These are phyloP conservation scores for Talaromyces trachyspermus DNA, from an alignment of 495 filamentous ascomycete species.

Conservation along the genomic window DNA sequence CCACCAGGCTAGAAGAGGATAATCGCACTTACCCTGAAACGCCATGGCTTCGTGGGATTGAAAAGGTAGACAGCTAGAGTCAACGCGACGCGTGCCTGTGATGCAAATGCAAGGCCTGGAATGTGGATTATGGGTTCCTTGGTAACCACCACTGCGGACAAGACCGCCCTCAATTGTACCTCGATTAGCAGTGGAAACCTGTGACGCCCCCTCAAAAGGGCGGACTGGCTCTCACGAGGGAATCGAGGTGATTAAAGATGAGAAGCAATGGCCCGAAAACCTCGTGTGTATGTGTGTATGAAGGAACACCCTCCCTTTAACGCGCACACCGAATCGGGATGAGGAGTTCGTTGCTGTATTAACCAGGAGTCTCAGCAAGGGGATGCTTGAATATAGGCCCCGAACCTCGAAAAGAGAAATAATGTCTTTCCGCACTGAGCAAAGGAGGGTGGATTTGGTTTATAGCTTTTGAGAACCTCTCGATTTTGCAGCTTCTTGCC, in stretches of 20 bases:
- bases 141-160: constrained; percentile 7
- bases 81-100: constrained; percentile 11
- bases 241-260: constrained; percentile 1
- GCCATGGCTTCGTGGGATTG: constrained; percentile 5
- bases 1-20: constrained; percentile 2
- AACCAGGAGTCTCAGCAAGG: constrained; percentile 10
- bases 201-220: constrained; percentile 5
- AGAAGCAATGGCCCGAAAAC: not conserved
- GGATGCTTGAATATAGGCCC: constrained; percentile 3
- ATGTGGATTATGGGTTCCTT: constrained; percentile 11
- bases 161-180: constrained; percentile 3
- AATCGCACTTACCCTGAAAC: constrained; percentile 9
- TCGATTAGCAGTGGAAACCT: not conserved
- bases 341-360: constrained; percentile 7
- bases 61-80: not conserved
- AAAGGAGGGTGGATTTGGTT: constrained; percentile 11
- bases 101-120: constrained; percentile 12
- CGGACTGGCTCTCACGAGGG: constrained; percentile 5
- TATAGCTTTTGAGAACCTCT: constrained; percentile 8
- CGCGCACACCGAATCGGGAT: constrained; percentile 8
- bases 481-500: constrained; percentile 1
- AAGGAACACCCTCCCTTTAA: constrained; percentile 8
- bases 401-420: constrained; percentile 1
- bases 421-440: not conserved
- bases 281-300: constrained; percentile 3